Evolutionary conservation across 225 moss, liverwort and hornwort genomes (phyloP).

Genomic region (Sphagnum tenellum): DNA sequence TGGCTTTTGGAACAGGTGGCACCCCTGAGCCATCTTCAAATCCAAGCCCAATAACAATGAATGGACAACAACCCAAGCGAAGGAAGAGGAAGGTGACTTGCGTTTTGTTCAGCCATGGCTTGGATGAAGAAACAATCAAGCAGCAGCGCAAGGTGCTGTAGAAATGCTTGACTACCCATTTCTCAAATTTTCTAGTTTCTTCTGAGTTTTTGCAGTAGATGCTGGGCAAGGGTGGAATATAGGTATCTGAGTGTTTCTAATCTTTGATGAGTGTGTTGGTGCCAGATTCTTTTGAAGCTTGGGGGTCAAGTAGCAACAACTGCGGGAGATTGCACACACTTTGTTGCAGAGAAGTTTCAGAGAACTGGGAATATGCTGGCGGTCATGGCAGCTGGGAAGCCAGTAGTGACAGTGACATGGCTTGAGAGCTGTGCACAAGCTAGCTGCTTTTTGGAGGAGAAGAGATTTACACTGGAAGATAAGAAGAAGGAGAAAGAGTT

Average conservation of each 20-base stretch:
- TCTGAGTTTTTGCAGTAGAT: background rate
- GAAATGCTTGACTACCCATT: background rate
- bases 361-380: slow-evolving; percentile 96
- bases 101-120: slow-evolving; percentile 47
- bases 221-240: too few species aligned
- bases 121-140: slow-evolving; percentile 30
- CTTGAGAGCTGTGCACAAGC: slow-evolving; percentile 66
- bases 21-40: slow-evolving; percentile 15
- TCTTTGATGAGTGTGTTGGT: background rate
- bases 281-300: slow-evolving; percentile 67
- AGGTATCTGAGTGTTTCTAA: too few species aligned
- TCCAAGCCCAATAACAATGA: slow-evolving; percentile 21
- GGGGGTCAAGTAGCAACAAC: slow-evolving; percentile 62
- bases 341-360: slow-evolving; percentile 86
- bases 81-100: background rate
- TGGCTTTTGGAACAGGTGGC: slow-evolving; percentile 10
- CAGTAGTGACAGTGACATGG: slow-evolving; percentile 73
- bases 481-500: slow-evolving; percentile 72
- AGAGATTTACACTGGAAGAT: slow-evolving; percentile 68
- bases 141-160: slow-evolving; percentile 39
- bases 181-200: background rate
- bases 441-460: slow-evolving; percentile 67
- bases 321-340: slow-evolving; percentile 81
- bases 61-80: too few species aligned
- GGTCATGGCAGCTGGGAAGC: slow-evolving; percentile 93